Base-by-base conservation (phyloP, 495 filamentous ascomycete species). In the Durotheca rogersii region DNA sequence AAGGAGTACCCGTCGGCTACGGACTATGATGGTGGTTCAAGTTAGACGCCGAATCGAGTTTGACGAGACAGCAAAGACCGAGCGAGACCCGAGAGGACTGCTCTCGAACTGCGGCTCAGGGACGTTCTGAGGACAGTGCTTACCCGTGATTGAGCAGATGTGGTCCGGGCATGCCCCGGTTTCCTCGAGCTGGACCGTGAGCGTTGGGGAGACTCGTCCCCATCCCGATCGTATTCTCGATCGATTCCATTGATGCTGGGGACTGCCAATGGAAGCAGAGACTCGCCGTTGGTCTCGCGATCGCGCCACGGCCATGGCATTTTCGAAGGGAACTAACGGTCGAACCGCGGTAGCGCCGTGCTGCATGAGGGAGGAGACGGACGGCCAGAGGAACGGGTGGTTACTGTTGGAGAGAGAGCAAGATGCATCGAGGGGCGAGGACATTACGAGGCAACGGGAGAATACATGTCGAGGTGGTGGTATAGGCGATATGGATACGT, bases 1-100 rank as follows among this genome's bases (percentile, higher is more conserved):
- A 60, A 74, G 17, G 77, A 74, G 54, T 67, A 81, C 42, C 77
- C 72, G 39, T 80, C 77, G 45, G 81, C 73, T 14, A 75, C 58
- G 30, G 59, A 67, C 73, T 76, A 51, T 32, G 36, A 30, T 29
- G 2, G 47, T 35, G 14, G 6, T 15, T 45, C 7, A 23, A 17
- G 56, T 57, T 44, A 55, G 50, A 7, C 37, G 12, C 31, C 30
- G 44, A 38, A 31, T 35, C 20, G 30, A 23, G 29, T 31, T 45
- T 11, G 16, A n/a, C 6, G 32, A 16, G 19, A 36, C 16, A 25
- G n/a, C n/a, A n/a, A n/a, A n/a, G n/a, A n/a, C n/a, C n/a, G n/a
- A n/a, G n/a, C n/a, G n/a, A n/a, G n/a, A n/a, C n/a, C 14, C 7
- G 18, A 32, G 32, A 36, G 33, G 19, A 25, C 7, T 6, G 5